A percentile compares a stretch with the other conserved stretches of the same genome.
phyloP scores from a whole-genome alignment of 225 moss, liverwort and hornwort species.

The Pseudoscleropodium purum region DNA sequence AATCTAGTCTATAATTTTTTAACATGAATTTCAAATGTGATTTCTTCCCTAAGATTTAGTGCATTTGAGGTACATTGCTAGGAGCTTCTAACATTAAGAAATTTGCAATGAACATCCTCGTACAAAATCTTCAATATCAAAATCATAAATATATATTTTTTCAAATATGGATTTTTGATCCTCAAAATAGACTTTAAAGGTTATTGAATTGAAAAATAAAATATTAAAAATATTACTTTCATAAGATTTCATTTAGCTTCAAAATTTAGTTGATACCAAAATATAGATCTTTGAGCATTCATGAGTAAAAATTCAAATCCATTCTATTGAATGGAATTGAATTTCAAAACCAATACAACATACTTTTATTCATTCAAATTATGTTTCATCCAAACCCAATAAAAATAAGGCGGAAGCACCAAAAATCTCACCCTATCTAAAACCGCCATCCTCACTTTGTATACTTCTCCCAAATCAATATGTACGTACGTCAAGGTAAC shows the following conservation, averaged over 20 bases:
- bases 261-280: background rate
- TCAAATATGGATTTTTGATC: rapidly evolving
- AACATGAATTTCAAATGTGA: background rate
- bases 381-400: background rate
- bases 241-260: background rate
- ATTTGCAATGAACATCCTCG: background rate
- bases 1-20: too few species aligned
- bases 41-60: rapidly evolving
- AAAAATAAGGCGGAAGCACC: too few species aligned
- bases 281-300: too few species aligned
- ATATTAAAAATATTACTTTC: rapidly evolving
- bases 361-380: background rate
- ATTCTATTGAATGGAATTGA: background rate
- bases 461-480: background rate
- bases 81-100: background rate
- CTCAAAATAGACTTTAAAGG: rapidly evolving
- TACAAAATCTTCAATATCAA: background rate
- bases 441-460: rapidly evolving
- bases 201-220: rapidly evolving
- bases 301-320: background rate
- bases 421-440: rapidly evolving
- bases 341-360: rapidly evolving
- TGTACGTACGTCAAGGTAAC: rapidly evolving
- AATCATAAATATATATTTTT: background rate
- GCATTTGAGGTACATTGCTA: background rate